phyloP scores from a whole-genome alignment of 2,329 filamentous ascomycete species.

The Colletotrichum sp. region DNA sequence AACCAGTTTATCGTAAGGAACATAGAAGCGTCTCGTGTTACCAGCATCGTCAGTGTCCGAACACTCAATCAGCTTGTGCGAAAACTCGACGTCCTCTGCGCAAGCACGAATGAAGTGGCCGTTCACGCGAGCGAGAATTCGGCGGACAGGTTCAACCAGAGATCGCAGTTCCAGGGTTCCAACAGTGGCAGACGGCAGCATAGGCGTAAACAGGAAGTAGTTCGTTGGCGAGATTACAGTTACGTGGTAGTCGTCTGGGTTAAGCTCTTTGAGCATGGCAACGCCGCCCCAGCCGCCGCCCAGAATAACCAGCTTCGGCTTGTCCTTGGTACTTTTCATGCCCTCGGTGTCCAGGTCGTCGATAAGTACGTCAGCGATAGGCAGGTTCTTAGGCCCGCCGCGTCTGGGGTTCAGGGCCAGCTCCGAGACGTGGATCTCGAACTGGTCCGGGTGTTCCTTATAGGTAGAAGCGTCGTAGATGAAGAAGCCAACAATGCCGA shows the following conservation, averaged over 20 bases:
- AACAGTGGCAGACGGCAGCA: slow-evolving; percentile 96
- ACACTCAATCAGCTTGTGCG: slow-evolving; percentile 87
- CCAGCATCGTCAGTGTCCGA: slow-evolving; percentile 74
- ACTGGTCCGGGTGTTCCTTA: slow-evolving; percentile 66
- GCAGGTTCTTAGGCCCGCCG: slow-evolving; percentile 94
- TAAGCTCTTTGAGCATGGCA: slow-evolving; percentile 86
- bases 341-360: slow-evolving; percentile 84
- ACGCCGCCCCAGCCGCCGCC: slow-evolving; percentile 97
- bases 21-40: slow-evolving; percentile 81
- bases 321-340: slow-evolving; percentile 76
- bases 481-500: slow-evolving; percentile 82
- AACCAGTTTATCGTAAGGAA: slow-evolving; percentile 97
- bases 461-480: slow-evolving; percentile 94
- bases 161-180: slow-evolving; percentile 92
- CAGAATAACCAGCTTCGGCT: slow-evolving; percentile 90
- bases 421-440: slow-evolving; percentile 83
- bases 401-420: slow-evolving; percentile 79
- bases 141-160: slow-evolving; percentile 88
- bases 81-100: slow-evolving; percentile 91
- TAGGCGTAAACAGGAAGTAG: slow-evolving; percentile 97
- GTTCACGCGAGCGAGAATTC: slow-evolving; percentile 76
- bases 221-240: slow-evolving; percentile 94
- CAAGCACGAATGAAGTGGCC: slow-evolving; percentile 90
- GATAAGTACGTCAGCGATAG: slow-evolving; percentile 84
- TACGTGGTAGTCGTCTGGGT: slow-evolving; percentile 92